Conservation (phyloP, 2,329 filamentous ascomycete species). For the Arthrobotrys iridis region DNA sequence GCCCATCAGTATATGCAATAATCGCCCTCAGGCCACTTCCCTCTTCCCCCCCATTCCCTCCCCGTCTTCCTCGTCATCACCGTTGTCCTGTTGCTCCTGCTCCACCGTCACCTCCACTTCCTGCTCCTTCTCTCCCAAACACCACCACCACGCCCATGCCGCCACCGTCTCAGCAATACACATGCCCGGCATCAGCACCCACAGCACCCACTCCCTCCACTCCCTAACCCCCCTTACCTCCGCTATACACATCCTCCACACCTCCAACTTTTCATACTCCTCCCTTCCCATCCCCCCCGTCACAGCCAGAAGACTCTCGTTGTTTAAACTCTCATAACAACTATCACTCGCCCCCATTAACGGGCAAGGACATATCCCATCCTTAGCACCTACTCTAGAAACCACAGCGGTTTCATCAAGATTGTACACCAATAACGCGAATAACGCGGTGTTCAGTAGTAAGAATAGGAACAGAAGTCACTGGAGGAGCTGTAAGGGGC, state of each 20-base stretch:
- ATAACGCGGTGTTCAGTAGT: conserved; percentile 22
- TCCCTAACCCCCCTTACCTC: conserved; percentile 1
- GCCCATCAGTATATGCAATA: too few species aligned
- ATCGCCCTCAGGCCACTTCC: not conserved
- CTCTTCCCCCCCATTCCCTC: not conserved
- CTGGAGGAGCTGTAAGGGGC: not conserved
- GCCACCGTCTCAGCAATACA: conserved; percentile 19
- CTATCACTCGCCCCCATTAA: not conserved
- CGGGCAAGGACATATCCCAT: not conserved
- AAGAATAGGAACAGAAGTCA: conserved; percentile 5
- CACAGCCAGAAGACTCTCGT: not conserved
- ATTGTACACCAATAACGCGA: conserved; percentile 22
- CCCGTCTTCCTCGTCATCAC: not conserved
- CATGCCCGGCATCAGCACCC: conserved; percentile 31
- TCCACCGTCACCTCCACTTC: not conserved
- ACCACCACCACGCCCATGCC: conserved; percentile 26
- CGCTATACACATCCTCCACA: conserved; percentile 15
- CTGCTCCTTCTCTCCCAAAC: conserved; percentile 21
- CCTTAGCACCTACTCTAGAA: not conserved
- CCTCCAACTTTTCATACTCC: conserved; percentile 10
- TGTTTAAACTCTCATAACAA: not conserved
- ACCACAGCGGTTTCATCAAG: not conserved
- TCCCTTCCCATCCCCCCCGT: not conserved
- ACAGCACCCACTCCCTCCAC: conserved; percentile 37
- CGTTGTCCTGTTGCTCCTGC: not conserved